Conservation (phyloP, 2,329 filamentous ascomycete genomes). For the Cercospora janseana region DNA sequence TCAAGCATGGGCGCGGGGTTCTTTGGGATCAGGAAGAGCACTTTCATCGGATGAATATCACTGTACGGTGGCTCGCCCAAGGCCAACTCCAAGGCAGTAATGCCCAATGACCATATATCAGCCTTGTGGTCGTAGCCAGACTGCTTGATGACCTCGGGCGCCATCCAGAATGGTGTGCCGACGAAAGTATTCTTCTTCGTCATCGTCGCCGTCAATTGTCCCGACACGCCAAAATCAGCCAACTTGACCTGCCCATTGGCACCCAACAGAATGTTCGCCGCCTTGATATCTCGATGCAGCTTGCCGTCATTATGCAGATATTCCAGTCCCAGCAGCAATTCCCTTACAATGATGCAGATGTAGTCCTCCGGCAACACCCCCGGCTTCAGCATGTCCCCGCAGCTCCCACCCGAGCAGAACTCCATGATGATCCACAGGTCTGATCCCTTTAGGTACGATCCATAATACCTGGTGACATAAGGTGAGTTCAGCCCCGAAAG, state of each 20-base stretch:
- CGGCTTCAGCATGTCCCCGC: slow-evolving; percentile 92
- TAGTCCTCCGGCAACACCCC: slow-evolving; percentile 90
- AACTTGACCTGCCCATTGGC: slow-evolving; percentile 94
- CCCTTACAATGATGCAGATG: slow-evolving; percentile 90
- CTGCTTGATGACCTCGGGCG: slow-evolving; percentile 97
- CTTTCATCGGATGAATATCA: slow-evolving; percentile 98
- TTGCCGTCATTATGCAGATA: slow-evolving; percentile 96
- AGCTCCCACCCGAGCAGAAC: slow-evolving; percentile 95
- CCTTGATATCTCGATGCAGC: slow-evolving; percentile 96
- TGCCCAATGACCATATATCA: slow-evolving; percentile 95
- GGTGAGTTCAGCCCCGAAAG: slow-evolving; percentile 92
- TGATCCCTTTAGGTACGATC: slow-evolving; percentile 91
- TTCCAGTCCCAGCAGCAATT: slow-evolving; percentile 83
- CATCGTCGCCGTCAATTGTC: slow-evolving; percentile 95
- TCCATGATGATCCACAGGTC: slow-evolving; percentile 99
- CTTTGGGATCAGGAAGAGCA: slow-evolving; percentile 93
- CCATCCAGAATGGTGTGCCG: slow-evolving; percentile 99
- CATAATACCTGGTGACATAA: slow-evolving; percentile 96
- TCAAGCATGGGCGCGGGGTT: slow-evolving; percentile 76
- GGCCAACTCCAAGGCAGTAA: slow-evolving; percentile 88
- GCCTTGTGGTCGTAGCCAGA: slow-evolving; percentile 97
- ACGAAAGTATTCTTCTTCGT: slow-evolving; percentile 99
- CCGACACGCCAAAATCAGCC: slow-evolving; percentile 94
- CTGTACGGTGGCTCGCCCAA: slow-evolving; percentile 92
- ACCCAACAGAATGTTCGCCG: slow-evolving; percentile 86